These are phyloP conservation scores for Penicillium sp. DNA, from an alignment of 2,329 filamentous ascomycete genomes.

Conservation along the genomic window DNA sequence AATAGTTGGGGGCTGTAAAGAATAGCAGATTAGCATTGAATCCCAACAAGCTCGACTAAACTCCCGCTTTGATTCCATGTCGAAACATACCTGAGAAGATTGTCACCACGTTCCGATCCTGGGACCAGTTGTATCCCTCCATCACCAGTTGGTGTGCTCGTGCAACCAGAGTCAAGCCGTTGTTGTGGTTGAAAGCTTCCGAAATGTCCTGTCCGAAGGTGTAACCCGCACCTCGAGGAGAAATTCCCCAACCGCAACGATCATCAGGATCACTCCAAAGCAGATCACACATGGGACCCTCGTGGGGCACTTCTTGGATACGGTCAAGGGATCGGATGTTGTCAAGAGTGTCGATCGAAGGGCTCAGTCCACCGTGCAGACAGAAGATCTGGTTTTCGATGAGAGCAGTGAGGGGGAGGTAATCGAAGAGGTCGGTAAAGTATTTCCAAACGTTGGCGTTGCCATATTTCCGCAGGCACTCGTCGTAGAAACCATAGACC, in stretches of 20 bases:
- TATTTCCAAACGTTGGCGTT: slow-evolving; percentile 99
- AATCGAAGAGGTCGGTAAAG: slow-evolving; percentile 98
- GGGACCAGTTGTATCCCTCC: slow-evolving; percentile 99
- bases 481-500: slow-evolving; percentile 99
- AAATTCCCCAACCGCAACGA: slow-evolving; percentile 93
- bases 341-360: slow-evolving; percentile 93
- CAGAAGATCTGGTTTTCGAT: slow-evolving; percentile 99
- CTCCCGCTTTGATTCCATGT: neutral
- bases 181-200: slow-evolving; percentile 99
- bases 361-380: slow-evolving; percentile 92
- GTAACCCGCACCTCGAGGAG: slow-evolving; percentile 89
- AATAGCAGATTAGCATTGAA: neutral
- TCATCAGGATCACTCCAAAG: slow-evolving; percentile 99
- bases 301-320: slow-evolving; percentile 97
- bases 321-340: slow-evolving; percentile 94
- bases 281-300: slow-evolving; percentile 97
- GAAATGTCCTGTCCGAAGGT: slow-evolving; percentile 97
- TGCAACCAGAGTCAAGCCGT: slow-evolving; percentile 91
- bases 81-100: slow-evolving; percentile 82
- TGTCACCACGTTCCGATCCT: slow-evolving; percentile 96
- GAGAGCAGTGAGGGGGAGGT: slow-evolving; percentile 91
- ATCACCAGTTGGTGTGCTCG: slow-evolving; percentile 98
- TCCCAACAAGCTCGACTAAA: neutral
- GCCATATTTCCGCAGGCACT: slow-evolving; percentile 97
- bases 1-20: slow-evolving; percentile 76